Conservation (phyloP, 2,329 filamentous ascomycete species). For the Talaromyces atroroseus region DNA sequence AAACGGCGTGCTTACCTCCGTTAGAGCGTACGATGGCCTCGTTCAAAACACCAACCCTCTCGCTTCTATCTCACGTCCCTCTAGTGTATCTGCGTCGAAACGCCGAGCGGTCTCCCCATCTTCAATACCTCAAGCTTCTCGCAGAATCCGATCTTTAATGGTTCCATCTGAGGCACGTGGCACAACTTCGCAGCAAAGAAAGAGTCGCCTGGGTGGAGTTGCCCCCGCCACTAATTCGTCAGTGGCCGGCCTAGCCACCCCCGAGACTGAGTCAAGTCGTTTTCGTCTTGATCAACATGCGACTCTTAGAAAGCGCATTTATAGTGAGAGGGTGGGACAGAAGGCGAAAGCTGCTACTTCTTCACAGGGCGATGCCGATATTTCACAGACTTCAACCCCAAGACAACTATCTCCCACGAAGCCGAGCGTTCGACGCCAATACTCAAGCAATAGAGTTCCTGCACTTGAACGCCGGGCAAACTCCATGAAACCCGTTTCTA, state of each 20-base stretch:
- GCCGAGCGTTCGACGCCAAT: not conserved
- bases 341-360: conserved; percentile 29
- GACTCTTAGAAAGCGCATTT: conserved; percentile 25
- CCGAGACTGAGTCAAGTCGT: conserved; percentile 33
- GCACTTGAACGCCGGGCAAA: conserved; percentile 15
- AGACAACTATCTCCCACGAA: conserved; percentile 18
- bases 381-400: conserved; percentile 13
- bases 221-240: conserved; percentile 23
- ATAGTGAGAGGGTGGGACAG: conserved; percentile 29
- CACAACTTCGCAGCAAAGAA: not conserved
- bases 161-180: conserved; percentile 45
- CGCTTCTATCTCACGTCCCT: conserved; percentile 21
- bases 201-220: conserved; percentile 22
- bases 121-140: conserved; percentile 50
- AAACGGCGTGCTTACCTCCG: conserved; percentile 45
- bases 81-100: conserved; percentile 26
- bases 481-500: conserved; percentile 10
- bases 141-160: conserved; percentile 23
- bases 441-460: conserved; percentile 16
- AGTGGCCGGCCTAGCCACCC: conserved; percentile 34
- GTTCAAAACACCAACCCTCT: conserved; percentile 25
- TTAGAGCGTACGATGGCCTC: conserved; percentile 39
- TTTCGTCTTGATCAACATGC: conserved; percentile 24
- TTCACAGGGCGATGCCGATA: conserved; percentile 10
- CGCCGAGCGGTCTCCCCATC: conserved; percentile 50